Evolutionary conservation across 2,329 filamentous ascomycete species (phyloP).

Genomic region (Hypoxylon sp.): DNA sequence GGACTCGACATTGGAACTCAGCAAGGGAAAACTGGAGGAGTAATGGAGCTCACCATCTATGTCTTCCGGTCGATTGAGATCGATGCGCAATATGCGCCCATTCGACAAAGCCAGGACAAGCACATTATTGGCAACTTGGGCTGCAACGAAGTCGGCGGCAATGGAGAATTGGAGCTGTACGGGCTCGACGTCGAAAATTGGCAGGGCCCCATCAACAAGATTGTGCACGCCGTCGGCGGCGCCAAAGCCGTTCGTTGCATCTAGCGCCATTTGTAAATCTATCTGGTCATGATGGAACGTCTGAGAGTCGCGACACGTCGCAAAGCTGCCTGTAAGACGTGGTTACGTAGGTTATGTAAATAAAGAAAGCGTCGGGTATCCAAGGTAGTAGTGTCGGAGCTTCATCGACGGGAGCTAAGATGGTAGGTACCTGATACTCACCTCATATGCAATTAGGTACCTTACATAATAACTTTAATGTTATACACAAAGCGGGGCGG

Average conservation of each 20-base stretch:
- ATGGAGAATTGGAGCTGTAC: constrained; percentile 96
- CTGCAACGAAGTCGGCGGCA: constrained; percentile 94
- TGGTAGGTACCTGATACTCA: constrained; percentile 9
- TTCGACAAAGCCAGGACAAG: constrained; percentile 92
- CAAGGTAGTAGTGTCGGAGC: constrained; percentile 4
- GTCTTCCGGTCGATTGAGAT: constrained; percentile 92
- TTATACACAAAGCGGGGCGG: neutral
- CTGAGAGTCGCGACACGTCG: constrained; percentile 33
- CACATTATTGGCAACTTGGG: constrained; percentile 97
- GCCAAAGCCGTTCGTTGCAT: constrained; percentile 80
- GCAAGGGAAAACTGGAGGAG: constrained; percentile 2
- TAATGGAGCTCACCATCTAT: constrained; percentile 75
- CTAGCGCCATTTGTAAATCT: constrained; percentile 73
- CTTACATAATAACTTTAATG: constrained; percentile 10
- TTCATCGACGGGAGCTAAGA: constrained; percentile 1
- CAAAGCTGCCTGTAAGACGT: constrained; percentile 29
- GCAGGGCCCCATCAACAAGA: constrained; percentile 73
- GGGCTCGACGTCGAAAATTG: constrained; percentile 94
- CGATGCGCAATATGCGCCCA: constrained; percentile 92
- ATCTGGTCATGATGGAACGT: constrained; percentile 46
- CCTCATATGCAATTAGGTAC: constrained; percentile 6
- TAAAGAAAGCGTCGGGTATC: constrained; percentile 6
- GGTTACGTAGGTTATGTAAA: constrained; percentile 9
- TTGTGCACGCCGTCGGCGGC: constrained; percentile 73
- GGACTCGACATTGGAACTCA: neutral